Evolutionary conservation across 495 filamentous ascomycete genomes (phyloP).

Genomic region (Penicillium ochrochloron): DNA sequence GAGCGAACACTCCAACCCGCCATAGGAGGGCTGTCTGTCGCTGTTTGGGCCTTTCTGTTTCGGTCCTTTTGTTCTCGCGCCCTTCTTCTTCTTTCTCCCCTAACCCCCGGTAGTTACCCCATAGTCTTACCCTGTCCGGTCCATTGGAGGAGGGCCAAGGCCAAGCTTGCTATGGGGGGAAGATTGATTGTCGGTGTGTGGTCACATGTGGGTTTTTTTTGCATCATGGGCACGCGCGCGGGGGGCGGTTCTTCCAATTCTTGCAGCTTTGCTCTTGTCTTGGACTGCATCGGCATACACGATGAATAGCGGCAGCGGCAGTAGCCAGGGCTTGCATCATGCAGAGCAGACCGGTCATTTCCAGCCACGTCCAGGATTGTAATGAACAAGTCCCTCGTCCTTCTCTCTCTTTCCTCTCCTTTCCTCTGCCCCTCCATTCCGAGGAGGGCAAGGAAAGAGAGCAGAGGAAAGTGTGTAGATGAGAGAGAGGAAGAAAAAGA

Average conservation of each 20-base stretch:
- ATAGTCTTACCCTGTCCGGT: background rate
- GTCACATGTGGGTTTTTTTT: constrained; percentile 12
- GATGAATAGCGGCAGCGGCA: background rate
- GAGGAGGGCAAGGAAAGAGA: background rate
- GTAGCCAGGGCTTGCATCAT: constrained; percentile 9
- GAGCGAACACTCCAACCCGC: background rate
- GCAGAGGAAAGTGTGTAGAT: background rate
- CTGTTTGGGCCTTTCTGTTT: background rate
- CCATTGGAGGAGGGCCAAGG: background rate
- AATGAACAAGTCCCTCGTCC: background rate
- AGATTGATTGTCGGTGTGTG: constrained; percentile 9
- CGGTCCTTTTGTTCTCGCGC: background rate
- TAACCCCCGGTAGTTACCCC: background rate
- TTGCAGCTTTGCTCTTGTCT: background rate
- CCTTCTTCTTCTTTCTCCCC: background rate
- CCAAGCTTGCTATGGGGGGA: background rate
- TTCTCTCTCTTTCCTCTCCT: background rate
- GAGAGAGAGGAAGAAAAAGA: background rate
- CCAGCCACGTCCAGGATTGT: background rate
- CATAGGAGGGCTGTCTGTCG: background rate
- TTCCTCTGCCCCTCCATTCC: background rate
- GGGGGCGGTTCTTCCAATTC: background rate
- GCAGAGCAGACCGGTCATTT: constrained; percentile 7
- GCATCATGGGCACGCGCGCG: constrained; percentile 1
- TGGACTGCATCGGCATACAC: constrained; percentile 10